A percentile compares a stretch with the other conserved stretches of the same genome.
These are phyloP conservation scores for Aureobasidium leucospermi DNA, from an alignment of 2,329 filamentous ascomycete genomes.

Conservation along the genomic window DNA sequence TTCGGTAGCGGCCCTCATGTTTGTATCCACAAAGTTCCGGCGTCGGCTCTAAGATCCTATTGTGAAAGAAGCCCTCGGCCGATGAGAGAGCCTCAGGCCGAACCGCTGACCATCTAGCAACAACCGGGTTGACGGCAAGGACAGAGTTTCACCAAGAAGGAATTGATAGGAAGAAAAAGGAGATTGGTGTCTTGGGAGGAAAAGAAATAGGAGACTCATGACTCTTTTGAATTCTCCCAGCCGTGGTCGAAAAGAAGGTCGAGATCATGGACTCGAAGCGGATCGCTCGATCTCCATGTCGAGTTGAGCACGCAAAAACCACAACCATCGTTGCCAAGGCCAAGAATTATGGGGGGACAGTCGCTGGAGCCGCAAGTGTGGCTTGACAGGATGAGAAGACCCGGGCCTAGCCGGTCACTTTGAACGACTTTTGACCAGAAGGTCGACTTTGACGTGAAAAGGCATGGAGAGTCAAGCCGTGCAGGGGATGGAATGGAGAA, in stretches of 20 bases:
- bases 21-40: background rate
- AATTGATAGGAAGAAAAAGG: background rate
- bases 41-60: background rate
- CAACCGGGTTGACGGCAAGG: background rate
- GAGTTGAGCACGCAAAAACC: background rate
- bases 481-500: too few relatives aligned
- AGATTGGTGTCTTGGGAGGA: background rate
- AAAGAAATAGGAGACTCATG: constrained; percentile 5
- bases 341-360: constrained; percentile 2
- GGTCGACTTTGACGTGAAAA: background rate
- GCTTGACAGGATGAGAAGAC: background rate
- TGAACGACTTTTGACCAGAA: background rate
- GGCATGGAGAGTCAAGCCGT: too few relatives aligned
- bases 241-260: background rate
- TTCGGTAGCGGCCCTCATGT: background rate
- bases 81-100: background rate
- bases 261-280: background rate
- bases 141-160: background rate
- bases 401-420: too few relatives aligned
- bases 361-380: background rate
- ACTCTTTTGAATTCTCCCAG: background rate
- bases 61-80: background rate
- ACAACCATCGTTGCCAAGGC: background rate
- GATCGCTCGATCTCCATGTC: constrained; percentile 6
- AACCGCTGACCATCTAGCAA: background rate